Percentiles rank a stretch among this genome's conserved stretches.
phyloP scores from a whole-genome alignment of 345 rosid species.

The Hibiscus trionum region DNA sequence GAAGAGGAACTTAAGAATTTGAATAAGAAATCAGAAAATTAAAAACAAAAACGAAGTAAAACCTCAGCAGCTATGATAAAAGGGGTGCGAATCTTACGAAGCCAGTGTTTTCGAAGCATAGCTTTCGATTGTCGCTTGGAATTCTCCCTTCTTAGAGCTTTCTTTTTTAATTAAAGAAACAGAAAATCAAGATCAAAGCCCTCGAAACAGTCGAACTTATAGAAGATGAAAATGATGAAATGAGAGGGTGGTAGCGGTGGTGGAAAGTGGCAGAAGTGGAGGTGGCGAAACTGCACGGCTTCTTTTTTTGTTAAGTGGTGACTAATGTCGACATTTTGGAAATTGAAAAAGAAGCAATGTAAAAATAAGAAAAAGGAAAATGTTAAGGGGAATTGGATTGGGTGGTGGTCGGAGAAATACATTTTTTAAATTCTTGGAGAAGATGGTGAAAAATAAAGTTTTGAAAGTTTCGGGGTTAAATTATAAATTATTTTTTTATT shows the following conservation, averaged over 20 bases:
- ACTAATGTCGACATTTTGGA: background rate
- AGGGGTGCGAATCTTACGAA: conserved; percentile 86
- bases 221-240: background rate
- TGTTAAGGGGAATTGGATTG: background rate
- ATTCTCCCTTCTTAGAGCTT: conserved; percentile 37
- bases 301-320: background rate
- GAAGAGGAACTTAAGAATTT: background rate
- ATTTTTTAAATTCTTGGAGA: no score
- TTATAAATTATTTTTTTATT: no score
- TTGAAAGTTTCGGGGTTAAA: no score
- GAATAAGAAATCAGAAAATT: background rate
- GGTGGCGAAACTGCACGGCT: background rate
- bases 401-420: no score
- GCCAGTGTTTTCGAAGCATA: conserved; percentile 93
- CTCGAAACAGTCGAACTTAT: background rate
- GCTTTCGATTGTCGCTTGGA: conserved; percentile 67
- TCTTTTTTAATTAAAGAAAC: background rate
- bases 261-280: background rate
- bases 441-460: no score
- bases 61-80: conserved; percentile 81
- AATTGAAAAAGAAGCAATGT: background rate
- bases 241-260: no score
- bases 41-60: conserved; percentile 1
- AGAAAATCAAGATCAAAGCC: background rate
- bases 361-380: background rate